These are phyloP conservation scores for Sporothrix mexicana DNA, from an alignment of 2,329 filamentous ascomycete genomes.

Conservation along the genomic window DNA sequence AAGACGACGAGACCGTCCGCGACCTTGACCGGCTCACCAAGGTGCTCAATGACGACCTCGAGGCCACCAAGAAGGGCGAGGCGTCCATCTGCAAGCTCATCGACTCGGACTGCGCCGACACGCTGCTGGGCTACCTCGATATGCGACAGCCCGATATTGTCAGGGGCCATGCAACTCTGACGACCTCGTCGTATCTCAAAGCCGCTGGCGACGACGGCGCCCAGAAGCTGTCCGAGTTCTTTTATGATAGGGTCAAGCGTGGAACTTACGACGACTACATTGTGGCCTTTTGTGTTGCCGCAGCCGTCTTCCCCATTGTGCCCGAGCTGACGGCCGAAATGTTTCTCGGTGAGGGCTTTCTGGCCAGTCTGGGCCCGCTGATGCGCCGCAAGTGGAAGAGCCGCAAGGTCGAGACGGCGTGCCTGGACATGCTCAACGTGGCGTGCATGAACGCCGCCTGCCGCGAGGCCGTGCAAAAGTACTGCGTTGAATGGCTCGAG, in stretches of 20 bases:
- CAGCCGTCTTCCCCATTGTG: constrained; percentile 84
- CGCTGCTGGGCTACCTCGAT: constrained; percentile 84
- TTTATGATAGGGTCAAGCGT: constrained; percentile 72
- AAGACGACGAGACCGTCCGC: constrained; percentile 72
- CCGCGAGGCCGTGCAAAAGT: constrained; percentile 80
- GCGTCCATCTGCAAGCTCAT: constrained; percentile 65
- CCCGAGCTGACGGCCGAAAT: constrained; percentile 75
- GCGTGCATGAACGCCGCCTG: constrained; percentile 86
- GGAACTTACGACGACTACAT: constrained; percentile 88
- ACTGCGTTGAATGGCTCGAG: constrained; percentile 86
- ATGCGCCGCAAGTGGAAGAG: constrained; percentile 84
- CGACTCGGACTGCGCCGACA: constrained; percentile 78
- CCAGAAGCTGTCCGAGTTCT: constrained; percentile 73
- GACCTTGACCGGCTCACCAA: constrained; percentile 65
- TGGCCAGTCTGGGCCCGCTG: constrained; percentile 75
- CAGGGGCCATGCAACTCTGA: constrained; percentile 80
- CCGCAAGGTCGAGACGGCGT: constrained; percentile 81
- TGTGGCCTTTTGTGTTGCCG: constrained; percentile 89
- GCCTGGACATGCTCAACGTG: constrained; percentile 87
- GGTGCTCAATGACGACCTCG: constrained; percentile 62
- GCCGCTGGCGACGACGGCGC: constrained; percentile 73
- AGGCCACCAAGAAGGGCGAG: constrained; percentile 52
- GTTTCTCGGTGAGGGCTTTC: constrained; percentile 88
- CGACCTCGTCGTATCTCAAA: constrained; percentile 83
- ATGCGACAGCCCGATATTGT: constrained; percentile 76